Evolutionary conservation across 2,329 filamentous ascomycete genomes (phyloP).

Genomic region (Xylaria sp.): DNA sequence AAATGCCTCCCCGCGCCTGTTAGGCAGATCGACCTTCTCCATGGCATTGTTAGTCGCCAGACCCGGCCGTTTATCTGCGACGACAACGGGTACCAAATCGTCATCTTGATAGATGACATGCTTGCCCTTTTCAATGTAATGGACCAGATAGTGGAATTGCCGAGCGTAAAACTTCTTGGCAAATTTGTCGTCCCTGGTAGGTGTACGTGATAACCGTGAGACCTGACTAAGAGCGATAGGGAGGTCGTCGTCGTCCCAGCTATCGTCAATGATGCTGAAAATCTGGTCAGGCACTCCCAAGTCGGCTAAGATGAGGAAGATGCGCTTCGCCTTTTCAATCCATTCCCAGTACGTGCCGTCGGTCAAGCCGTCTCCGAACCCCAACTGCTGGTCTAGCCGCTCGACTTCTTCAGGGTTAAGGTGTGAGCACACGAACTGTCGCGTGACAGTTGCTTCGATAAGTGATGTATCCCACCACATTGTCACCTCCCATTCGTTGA

Average conservation of each 20-base stretch:
- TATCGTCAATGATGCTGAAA: constrained; percentile 78
- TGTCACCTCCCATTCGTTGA: constrained; percentile 41
- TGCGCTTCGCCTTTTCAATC: constrained; percentile 75
- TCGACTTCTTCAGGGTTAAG: constrained; percentile 71
- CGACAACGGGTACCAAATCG: constrained; percentile 74
- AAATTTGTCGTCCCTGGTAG: constrained; percentile 69
- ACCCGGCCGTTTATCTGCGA: constrained; percentile 68
- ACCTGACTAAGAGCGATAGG: constrained; percentile 75
- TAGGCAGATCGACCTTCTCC: constrained; percentile 72
- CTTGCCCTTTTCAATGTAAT: constrained; percentile 68
- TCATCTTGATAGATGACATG: constrained; percentile 73
- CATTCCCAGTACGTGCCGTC: constrained; percentile 83
- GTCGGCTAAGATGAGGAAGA: constrained; percentile 78
- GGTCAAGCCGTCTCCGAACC: constrained; percentile 75
- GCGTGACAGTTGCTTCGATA: constrained; percentile 76
- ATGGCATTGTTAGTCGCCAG: constrained; percentile 54
- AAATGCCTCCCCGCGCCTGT: constrained; percentile 67
- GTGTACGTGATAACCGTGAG: constrained; percentile 69
- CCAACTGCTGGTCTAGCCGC: constrained; percentile 70
- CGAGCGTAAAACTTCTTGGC: constrained; percentile 76
- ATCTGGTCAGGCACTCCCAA: constrained; percentile 78
- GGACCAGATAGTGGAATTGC: constrained; percentile 77
- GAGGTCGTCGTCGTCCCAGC: constrained; percentile 81
- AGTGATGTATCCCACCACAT: constrained; percentile 79
- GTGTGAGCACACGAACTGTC: constrained; percentile 73